These are phyloP conservation scores for Kurtzmaniella quercitrusa DNA, from an alignment of 1,139 yeast species.

Conservation along the genomic window DNA sequence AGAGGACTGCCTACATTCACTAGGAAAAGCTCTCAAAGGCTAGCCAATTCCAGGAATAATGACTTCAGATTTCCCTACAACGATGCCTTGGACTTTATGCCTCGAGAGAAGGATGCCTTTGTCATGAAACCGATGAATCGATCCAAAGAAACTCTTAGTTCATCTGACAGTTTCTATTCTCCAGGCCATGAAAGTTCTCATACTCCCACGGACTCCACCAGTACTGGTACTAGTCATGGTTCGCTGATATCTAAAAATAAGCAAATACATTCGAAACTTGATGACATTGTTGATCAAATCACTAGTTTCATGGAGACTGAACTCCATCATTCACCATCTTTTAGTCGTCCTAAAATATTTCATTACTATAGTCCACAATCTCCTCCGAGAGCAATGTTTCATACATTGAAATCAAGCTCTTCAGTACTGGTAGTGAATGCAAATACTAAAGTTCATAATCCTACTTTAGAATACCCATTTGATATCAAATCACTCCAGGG, in stretches of 20 bases:
- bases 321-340: slow-evolving; percentile 4
- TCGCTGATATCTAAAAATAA: neutral
- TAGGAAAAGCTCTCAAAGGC: neutral
- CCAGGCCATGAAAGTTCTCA: neutral
- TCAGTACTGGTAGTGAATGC: slow-evolving; percentile 17
- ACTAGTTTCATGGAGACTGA: slow-evolving; percentile 15
- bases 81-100: neutral
- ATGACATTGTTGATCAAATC: slow-evolving; percentile 28
- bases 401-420: neutral
- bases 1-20: neutral
- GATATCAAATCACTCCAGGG: slow-evolving; percentile 26
- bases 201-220: neutral
- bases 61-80: neutral
- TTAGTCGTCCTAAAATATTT: neutral
- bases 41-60: neutral
- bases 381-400: neutral
- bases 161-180: slow-evolving; percentile 4
- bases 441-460: slow-evolving; percentile 12
- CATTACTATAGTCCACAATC: neutral
- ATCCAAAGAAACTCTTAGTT: slow-evolving; percentile 23
- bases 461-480: slow-evolving; percentile 2
- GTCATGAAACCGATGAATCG: slow-evolving; percentile 26
- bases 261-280: slow-evolving; percentile 9
- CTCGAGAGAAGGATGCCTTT: neutral
- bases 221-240: neutral